Base-by-base conservation (phyloP, 2,329 filamentous ascomycete species). In the Apiospora hydei region DNA sequence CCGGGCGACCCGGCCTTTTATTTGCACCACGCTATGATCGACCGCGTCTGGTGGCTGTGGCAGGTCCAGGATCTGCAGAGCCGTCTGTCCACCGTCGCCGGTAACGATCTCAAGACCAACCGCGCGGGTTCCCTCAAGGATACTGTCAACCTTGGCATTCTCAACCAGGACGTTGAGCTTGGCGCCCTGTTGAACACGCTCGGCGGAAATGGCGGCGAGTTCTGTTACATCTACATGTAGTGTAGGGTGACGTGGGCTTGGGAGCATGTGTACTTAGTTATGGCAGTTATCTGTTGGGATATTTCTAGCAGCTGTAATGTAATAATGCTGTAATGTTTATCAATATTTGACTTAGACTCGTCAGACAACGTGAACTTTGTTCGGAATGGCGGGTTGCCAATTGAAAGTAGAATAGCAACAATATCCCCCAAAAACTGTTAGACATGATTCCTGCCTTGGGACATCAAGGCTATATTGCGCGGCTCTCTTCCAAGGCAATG, bases 201-300 rank as follows among this genome's bases (percentile, higher is more conserved):
- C 1, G 76, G 78, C 38, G 77, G 77, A 0, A 66, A 74, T 0
- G 76, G 77, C 16, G 77, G 77, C 0, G 77, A 76, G 5, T 78
- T 79, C 69, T 81, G 77, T 53, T 80, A 79, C 49, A 74, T 74
- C 0, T 81, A 79, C 71, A 61, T 73, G n/a, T 76, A 66, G 71
- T 18, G 41, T 14, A 10, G 10, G 18, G 26, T 21, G 43, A 46
- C 16, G 41, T n/a, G 57, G n/a, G 18, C 24, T 14, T 1, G 26
- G 30, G 26, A 30, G 53, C 26, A 61, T 10, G 53, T 61, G 53
- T 38, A 34, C 16, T 34, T 38, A 21, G 53, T 64, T 64, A 61
- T 24, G 30, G 53, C 38, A 38, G 30, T 38, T 30, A 38, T 38
- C 16, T 64, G 53, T n/a, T 38, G 53, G 53, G 16, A n/a, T 18